These are phyloP conservation scores for Pseudogymnoascus sp. DNA, from an alignment of 2,329 filamentous ascomycete genomes.

Conservation along the genomic window DNA sequence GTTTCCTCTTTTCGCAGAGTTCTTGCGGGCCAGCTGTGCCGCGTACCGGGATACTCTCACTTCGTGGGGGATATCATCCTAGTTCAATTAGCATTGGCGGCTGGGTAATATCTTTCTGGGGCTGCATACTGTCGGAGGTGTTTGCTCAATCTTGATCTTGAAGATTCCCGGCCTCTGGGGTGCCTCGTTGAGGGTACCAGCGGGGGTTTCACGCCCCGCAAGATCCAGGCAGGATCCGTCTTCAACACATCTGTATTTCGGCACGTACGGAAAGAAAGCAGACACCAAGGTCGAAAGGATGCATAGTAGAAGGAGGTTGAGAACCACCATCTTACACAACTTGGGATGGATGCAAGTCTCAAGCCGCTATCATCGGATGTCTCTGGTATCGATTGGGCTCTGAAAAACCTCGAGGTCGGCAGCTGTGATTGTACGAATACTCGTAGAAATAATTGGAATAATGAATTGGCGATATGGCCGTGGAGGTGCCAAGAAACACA, in stretches of 20 bases:
- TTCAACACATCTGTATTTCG: slow-evolving; percentile 19
- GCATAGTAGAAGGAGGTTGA: slow-evolving; percentile 10
- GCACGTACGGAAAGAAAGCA: slow-evolving; percentile 22
- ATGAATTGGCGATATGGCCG: neutral
- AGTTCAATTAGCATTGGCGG: neutral
- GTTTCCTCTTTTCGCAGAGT: slow-evolving; percentile 19
- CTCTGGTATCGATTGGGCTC: neutral
- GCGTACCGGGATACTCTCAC: slow-evolving; percentile 16
- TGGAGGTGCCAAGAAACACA: neutral
- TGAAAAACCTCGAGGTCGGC: slow-evolving; percentile 1
- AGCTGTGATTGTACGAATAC: neutral
- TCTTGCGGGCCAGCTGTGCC: slow-evolving; percentile 15
- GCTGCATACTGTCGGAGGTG: neutral
- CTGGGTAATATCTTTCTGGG: neutral
- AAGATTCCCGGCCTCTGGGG: slow-evolving; percentile 9
- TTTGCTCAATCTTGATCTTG: slow-evolving; percentile 11
- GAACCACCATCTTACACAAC: slow-evolving; percentile 17
- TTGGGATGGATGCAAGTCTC: neutral
- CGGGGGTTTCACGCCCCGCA: neutral
- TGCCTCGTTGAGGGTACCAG: slow-evolving; percentile 6
- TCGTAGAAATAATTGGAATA: slow-evolving; percentile 5
- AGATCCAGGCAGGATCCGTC: slow-evolving; percentile 12
- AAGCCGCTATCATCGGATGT: neutral
- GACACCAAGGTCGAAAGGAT: slow-evolving; percentile 15
- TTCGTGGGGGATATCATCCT: slow-evolving; percentile 12